phyloP scores from a whole-genome alignment of 768 basidiomycete species.

The Favolaschia claudopus region DNA sequence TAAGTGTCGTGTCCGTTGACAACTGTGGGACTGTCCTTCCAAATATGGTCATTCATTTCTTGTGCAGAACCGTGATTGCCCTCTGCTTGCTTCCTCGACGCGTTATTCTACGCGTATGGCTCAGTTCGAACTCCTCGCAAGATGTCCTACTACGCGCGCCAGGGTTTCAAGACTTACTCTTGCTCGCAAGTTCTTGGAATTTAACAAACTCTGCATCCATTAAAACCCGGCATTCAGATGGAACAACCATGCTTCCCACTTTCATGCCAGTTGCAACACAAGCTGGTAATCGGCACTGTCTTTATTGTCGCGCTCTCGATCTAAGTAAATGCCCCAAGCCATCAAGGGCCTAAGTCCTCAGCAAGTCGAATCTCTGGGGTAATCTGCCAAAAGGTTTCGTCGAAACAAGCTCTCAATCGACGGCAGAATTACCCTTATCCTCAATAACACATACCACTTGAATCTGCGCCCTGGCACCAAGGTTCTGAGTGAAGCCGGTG shows the following conservation, averaged over 20 bases:
- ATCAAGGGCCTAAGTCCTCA: constrained; percentile 91
- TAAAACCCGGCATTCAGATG: constrained; percentile 59
- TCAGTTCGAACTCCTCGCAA: constrained; percentile 78
- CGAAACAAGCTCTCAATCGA: no score
- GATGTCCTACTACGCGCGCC: constrained; percentile 82
- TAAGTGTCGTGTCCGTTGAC: no score
- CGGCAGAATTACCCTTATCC: constrained; percentile 79
- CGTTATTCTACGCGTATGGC: constrained; percentile 9
- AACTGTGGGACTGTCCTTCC: no score
- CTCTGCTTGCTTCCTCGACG: not conserved
- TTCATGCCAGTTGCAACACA: constrained; percentile 97
- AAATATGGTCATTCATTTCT: no score
- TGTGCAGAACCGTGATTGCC: not conserved
- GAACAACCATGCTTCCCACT: constrained; percentile 82
- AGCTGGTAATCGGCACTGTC: constrained; percentile 44
- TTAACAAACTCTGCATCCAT: constrained; percentile 13
- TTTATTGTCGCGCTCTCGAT: not conserved
- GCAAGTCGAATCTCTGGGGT: constrained; percentile 84
- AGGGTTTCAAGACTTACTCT: constrained; percentile 88
- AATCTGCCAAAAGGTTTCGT: no score
- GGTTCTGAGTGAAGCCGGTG: constrained; percentile 76
- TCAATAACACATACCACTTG: constrained; percentile 92
- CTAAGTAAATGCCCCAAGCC: constrained; percentile 45
- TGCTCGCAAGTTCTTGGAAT: constrained; percentile 60
- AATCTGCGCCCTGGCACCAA: constrained; percentile 85